Evolutionary conservation across 305 asterid genomes (phyloP).

Genomic region (Solanum hybrid): DNA sequence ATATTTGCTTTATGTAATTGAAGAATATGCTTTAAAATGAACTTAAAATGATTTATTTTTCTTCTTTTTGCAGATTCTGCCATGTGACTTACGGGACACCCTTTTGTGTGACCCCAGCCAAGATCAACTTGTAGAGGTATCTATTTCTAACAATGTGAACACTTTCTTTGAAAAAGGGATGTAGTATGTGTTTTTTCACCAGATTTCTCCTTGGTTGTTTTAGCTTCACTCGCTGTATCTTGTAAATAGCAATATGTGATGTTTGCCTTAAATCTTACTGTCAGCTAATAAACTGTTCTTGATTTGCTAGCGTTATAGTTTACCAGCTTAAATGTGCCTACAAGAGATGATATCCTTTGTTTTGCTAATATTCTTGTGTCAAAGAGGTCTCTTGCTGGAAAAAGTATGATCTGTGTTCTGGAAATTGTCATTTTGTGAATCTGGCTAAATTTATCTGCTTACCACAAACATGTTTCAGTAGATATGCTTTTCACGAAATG

Average conservation of each 20-base stretch:
- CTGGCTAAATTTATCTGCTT: neutral
- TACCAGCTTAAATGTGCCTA: neutral
- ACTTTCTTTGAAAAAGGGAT: neutral
- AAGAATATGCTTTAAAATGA: neutral
- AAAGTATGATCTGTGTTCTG: neutral
- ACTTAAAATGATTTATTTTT: neutral
- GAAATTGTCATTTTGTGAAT: neutral
- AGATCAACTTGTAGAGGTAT: conserved; percentile 50
- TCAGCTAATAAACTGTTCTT: neutral
- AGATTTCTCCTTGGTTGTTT: neutral
- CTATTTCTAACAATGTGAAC: neutral
- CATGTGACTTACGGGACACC: conserved; percentile 40
- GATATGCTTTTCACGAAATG: neutral
- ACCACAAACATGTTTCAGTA: neutral
- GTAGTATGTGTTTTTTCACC: neutral
- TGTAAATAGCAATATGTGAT: neutral
- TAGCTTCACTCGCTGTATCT: neutral
- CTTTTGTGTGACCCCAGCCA: conserved; percentile 27
- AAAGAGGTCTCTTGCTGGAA: neutral
- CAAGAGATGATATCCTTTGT: neutral
- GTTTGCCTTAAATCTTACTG: neutral
- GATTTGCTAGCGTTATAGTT: neutral
- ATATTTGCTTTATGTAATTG: neutral
- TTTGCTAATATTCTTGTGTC: neutral
- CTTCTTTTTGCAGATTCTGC: conserved; percentile 44